Evolutionary conservation across 2,329 filamentous ascomycete species (phyloP), one percentile per base, ranked within the genome.

Genomic region (Pseudopyrenochaeta lycopersici): DNA sequence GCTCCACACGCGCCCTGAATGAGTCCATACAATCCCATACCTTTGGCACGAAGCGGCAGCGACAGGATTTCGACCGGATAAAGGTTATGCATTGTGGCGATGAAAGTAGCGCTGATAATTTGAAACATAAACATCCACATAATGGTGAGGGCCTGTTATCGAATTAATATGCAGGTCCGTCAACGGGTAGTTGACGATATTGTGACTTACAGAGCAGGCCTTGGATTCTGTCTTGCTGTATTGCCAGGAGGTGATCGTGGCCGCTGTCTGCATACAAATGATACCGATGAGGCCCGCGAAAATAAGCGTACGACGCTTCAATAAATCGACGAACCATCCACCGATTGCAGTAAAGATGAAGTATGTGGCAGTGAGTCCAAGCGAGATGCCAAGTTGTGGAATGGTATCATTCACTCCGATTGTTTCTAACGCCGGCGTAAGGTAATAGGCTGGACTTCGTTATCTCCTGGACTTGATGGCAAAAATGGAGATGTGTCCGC

Each of bases 81-180:
- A 11, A 81, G 72, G 55, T 80, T 80, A 61, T 81, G 78, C 78
- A 81, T 80, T 3, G 78, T 81, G 3, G 79, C 79, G 43, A 81
- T 77, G 31, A 82, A 72, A 1, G 72, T 70, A 0, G 80, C 76
- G 1, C 76, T 80, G 63, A 76, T 80, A 15, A 80, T 73, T 61
- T 82, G 80, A 68, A 81, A 82, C 42, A 77, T 59, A 60, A 80
- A 83, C 35, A 82, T 77, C 77, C 78, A 82, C 42, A 80, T 67
- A 2, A 82, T 70, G 0, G 78, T 80, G 2, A 82, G 65, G 3
- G 67, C 74, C 4, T 42, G n/a, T n/a, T n/a, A 20, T 40, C 12
- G 2, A 18, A 41, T 3, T n/a, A 11, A 18, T 18, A 7, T 20
- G 9, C 18, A 18, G 7, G 17, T 20, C 7, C 11, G 35, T 10